Evolutionary conservation across 169 alveolate species (phyloP).

Genomic region (Besnoitia besnoiti): DNA sequence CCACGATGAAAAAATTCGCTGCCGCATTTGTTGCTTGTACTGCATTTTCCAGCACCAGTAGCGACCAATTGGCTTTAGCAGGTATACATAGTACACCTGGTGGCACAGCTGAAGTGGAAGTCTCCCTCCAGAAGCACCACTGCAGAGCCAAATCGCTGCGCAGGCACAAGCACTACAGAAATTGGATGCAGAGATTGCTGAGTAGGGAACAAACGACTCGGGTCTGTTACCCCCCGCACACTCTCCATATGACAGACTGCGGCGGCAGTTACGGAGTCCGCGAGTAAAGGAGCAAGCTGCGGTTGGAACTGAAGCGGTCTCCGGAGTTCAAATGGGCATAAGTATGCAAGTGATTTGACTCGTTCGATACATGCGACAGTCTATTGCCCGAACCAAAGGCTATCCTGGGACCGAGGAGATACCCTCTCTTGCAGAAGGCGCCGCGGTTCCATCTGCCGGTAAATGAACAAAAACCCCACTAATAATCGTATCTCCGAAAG

Average conservation of each 20-base stretch:
- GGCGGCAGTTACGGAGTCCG: neutral
- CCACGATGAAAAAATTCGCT: neutral
- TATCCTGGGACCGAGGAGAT: constrained; percentile 22
- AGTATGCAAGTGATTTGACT: neutral
- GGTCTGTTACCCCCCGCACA: no score
- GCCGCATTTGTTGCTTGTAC: neutral
- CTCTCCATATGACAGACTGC: neutral
- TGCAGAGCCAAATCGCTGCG: constrained; percentile 3
- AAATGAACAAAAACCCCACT: constrained; percentile 40
- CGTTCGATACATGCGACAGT: neutral
- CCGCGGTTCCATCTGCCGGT: constrained; percentile 24
- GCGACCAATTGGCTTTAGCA: neutral
- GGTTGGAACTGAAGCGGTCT: neutral
- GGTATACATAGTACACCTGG: neutral
- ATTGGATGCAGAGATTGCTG: constrained; percentile 2
- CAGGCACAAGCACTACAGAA: constrained; percentile 3
- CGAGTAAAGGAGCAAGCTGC: constrained; percentile 7
- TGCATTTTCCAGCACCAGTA: neutral
- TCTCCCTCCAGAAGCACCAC: neutral
- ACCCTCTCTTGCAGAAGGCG: constrained; percentile 12
- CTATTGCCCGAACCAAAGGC: neutral
- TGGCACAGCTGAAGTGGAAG: neutral
- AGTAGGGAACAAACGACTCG: neutral
- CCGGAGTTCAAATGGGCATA: constrained; percentile 19
- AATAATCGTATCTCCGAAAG: constrained; percentile 55